A percentile compares a stretch with the other conserved stretches of the same genome.
Evolutionary conservation across 768 basidiomycete species (phyloP).

Genomic region (Mycena amicta): DNA sequence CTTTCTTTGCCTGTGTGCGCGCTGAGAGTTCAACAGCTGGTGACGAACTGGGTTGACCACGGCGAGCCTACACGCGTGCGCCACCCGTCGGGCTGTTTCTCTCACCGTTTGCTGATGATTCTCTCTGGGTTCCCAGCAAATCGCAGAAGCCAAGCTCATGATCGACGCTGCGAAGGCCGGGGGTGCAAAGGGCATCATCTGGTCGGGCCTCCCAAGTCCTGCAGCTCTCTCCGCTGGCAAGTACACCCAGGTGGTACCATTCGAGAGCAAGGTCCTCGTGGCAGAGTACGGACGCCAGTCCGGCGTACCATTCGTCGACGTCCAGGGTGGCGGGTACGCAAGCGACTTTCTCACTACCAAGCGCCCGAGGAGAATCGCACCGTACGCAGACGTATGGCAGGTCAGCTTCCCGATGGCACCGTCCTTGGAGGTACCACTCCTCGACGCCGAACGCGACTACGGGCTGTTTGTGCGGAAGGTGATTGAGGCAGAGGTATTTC

Average conservation of each 20-base stretch:
- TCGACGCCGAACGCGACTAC: conserved; percentile 9
- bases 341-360: neutral
- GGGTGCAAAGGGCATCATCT: conserved; percentile 1
- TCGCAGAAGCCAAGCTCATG: conserved; percentile 8
- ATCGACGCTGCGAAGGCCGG: conserved; percentile 6
- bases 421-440: neutral
- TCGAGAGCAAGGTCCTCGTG: conserved; percentile 1
- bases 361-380: neutral
- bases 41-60: conserved; percentile 12
- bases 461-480: conserved; percentile 6
- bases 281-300: conserved; percentile 3
- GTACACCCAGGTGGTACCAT: neutral
- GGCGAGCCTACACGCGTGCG: neutral
- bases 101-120: neutral
- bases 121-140: neutral
- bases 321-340: conserved; percentile 1
- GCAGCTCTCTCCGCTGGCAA: conserved; percentile 3
- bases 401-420: neutral
- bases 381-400: neutral
- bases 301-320: conserved; percentile 1
- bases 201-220: conserved; percentile 1
- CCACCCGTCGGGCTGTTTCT: no score
- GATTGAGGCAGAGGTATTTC: conserved; percentile 4
- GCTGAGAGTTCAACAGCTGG: neutral
- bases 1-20: conserved; percentile 5